Evolutionary conservation across 306 rosid genomes (phyloP).

Genomic region (Vicia faba): DNA sequence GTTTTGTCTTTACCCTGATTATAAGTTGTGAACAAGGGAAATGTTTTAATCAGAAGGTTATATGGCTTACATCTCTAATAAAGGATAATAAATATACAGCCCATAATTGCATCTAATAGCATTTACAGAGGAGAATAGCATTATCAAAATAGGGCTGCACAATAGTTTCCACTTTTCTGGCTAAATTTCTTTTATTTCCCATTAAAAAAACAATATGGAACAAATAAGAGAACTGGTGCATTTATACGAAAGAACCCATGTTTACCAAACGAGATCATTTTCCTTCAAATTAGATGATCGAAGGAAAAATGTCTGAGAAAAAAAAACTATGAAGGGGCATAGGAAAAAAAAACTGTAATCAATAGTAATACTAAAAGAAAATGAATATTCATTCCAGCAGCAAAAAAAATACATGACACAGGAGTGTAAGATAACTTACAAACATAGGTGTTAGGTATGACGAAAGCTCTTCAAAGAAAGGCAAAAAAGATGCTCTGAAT

Average conservation of each 20-base stretch:
- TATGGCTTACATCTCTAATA: background rate
- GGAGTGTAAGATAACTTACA: constrained; percentile 57
- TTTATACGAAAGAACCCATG: background rate
- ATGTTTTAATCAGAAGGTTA: background rate
- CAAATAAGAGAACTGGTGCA: constrained; percentile 4
- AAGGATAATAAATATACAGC: background rate
- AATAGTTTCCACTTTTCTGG: background rate
- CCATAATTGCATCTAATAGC: background rate
- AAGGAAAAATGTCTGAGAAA: constrained; percentile 1
- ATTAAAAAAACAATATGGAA: background rate
- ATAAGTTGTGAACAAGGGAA: constrained; percentile 25
- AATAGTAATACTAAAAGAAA: background rate
- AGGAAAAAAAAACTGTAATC: constrained; percentile 11
- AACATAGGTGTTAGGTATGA: constrained; percentile 92
- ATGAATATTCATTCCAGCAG: constrained; percentile 6
- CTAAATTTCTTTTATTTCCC: background rate
- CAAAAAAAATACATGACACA: constrained; percentile 4
- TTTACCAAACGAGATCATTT: background rate
- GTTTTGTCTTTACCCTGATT: constrained; percentile 89
- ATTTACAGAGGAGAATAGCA: background rate
- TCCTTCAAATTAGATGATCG: background rate
- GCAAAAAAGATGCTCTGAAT: constrained; percentile 85
- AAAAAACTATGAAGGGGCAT: background rate
- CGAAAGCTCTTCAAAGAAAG: constrained; percentile 88
- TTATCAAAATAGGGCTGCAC: background rate